Evolutionary conservation across 495 filamentous ascomycete genomes (phyloP), one percentile per base, ranked within the genome.

Genomic region (Pyronema omphalodes): DNA sequence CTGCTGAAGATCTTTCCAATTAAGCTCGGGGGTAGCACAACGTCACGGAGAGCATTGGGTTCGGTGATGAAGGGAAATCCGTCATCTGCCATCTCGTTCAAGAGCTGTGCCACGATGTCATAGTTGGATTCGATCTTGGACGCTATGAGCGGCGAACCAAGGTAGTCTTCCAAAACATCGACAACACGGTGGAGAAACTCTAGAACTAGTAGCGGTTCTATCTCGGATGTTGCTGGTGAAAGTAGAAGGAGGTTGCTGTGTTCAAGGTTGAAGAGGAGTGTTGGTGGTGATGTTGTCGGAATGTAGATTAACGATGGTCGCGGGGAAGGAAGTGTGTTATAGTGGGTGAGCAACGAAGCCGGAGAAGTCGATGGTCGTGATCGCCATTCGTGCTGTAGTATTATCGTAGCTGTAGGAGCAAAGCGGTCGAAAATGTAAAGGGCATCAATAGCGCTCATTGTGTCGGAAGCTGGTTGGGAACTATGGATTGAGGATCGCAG

Each of bases 61-160:
- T 99, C 91, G 9, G 89, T 94, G 44, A 86, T 93, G 63, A 76
- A 83, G 9, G 94, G 74, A n/a, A 80, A 74, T 3, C 91, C 93
- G 9, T 79, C 88, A 76, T 99, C 91, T 66, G 88, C 94, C 81
- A 96, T 94, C 70, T 99, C 91, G 60, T 81, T 82, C 29, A 96
- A 73, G 7, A 99, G 70, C 68, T 96, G 93, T 14, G 88, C 88
- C 18, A 94, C 84, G 43, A 96, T 82, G 78, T 96, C 86, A 65
- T 96, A 99, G 66, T 78, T 84, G 34, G 71, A 72, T 67, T 94
- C 86, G 60, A 99, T 81, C 69, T 88, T 94, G 55, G 72, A 73
- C 12, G 86, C 82, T 17, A 94, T 70, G 51, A 99, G 68, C 3
- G 91, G 91, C n/a, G 84, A 76, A 36, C 89, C 89, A 9, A 96